A percentile compares a stretch with the other conserved stretches of the same genome.
These are phyloP conservation scores for Inga laurina DNA, from an alignment of 306 rosid species.

Conservation along the genomic window DNA sequence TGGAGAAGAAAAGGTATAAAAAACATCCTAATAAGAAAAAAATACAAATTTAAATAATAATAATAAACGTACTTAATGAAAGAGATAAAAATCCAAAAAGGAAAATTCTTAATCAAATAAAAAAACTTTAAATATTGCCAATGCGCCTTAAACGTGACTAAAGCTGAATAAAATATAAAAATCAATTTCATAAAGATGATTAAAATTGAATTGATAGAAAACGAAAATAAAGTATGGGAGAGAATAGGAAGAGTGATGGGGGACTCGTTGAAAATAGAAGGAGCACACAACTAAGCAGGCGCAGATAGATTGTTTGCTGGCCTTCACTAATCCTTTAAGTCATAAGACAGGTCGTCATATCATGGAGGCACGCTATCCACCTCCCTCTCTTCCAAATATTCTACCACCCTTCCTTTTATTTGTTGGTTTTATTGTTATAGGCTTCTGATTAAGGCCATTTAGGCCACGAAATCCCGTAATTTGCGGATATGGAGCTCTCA, in stretches of 20 bases:
- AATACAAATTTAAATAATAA: too few species aligned
- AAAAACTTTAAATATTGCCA: too few species aligned
- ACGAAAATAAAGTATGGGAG: too few species aligned
- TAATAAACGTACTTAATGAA: too few species aligned
- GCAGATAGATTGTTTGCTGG: neutral
- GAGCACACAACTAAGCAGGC: neutral
- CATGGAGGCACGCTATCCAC: neutral
- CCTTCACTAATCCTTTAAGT: neutral
- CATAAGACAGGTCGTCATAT: neutral
- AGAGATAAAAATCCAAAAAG: too few species aligned
- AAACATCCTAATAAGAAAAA: too few species aligned
- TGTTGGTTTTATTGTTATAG: neutral
- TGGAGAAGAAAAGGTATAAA: too few species aligned
- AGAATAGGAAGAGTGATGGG: neutral
- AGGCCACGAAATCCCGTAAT: neutral
- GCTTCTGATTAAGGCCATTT: neutral
- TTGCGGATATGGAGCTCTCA: neutral
- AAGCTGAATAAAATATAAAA: neutral
- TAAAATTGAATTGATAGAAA: too few species aligned
- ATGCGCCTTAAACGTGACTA: too few species aligned
- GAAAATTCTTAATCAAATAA: too few species aligned
- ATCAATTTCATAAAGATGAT: too few species aligned
- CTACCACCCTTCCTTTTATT: neutral
- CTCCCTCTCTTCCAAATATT: neutral
- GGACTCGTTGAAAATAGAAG: conserved; percentile 7